Evolutionary conservation across 257 asterid genomes (phyloP).

Genomic region (Nicotiana benthamiana): DNA sequence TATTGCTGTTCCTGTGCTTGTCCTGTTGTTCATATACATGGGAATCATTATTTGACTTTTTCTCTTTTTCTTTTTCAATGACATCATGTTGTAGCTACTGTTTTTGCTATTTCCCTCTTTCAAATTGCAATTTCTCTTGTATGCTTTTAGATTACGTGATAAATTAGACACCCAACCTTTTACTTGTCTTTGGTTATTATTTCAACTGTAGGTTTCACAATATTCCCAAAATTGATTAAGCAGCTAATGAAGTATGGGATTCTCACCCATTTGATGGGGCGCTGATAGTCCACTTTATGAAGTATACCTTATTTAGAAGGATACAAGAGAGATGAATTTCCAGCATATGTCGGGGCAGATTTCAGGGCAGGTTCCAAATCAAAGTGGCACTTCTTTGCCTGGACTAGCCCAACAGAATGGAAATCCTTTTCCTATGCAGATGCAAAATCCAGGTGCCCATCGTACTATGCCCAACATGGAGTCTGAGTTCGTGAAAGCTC

Average conservation of each 20-base stretch:
- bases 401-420: constrained; percentile 58
- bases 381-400: constrained; percentile 43
- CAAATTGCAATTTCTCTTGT: not conserved
- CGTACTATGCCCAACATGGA: constrained; percentile 40
- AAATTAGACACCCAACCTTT: not conserved
- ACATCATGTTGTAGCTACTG: constrained; percentile 1
- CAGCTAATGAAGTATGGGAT: not conserved
- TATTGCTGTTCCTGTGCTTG: not conserved
- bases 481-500: constrained; percentile 40
- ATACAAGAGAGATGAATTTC: constrained; percentile 41
- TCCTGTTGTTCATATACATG: not conserved
- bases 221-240: not conserved
- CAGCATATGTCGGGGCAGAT: constrained; percentile 61
- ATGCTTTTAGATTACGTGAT: not conserved
- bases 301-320: not conserved
- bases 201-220: not conserved
- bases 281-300: constrained; percentile 7
- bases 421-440: constrained; percentile 45
- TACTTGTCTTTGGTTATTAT: not conserved
- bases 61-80: not conserved
- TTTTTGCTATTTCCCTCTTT: not conserved
- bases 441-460: constrained; percentile 56
- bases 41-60: not conserved
- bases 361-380: constrained; percentile 58
- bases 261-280: not conserved